Conservation (phyloP, 257 asterid genomes). For the Gentiana dahurica region DNA sequence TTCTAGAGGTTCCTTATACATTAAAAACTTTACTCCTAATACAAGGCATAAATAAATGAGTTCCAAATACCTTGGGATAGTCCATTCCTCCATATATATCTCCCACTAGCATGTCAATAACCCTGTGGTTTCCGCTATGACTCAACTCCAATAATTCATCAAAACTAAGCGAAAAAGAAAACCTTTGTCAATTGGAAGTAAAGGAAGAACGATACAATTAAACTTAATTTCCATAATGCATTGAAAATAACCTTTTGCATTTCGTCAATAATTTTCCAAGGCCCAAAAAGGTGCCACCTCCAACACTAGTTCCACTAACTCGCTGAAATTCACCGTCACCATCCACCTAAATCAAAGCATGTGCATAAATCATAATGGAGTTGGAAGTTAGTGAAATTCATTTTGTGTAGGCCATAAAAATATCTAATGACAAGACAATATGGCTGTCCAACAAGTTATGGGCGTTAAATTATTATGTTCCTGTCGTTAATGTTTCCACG, state of each 20-base stretch:
- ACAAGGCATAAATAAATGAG: too few relatives aligned
- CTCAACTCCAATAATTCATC: constrained; percentile 87
- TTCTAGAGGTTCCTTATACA: too few relatives aligned
- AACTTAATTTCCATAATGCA: not conserved
- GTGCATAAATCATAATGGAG: not conserved
- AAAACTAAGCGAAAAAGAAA: constrained; percentile 36
- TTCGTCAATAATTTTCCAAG: constrained; percentile 87
- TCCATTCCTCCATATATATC: constrained; percentile 86
- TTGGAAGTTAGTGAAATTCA: not conserved
- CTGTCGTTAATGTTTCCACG: too few relatives aligned
- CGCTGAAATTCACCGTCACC: constrained; percentile 69
- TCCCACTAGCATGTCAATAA: constrained; percentile 94
- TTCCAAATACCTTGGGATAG: constrained; percentile 52
- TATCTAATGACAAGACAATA: too few relatives aligned
- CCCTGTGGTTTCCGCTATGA: constrained; percentile 74
- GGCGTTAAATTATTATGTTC: too few relatives aligned
- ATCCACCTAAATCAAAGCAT: constrained; percentile 46
- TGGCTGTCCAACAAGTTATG: too few relatives aligned
- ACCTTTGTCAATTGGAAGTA: constrained; percentile 2
- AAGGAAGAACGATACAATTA: constrained; percentile 2
- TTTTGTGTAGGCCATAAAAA: too few relatives aligned
- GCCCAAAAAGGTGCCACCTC: constrained; percentile 99
- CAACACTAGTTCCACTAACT: constrained; percentile 95
- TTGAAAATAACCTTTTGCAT: constrained; percentile 64
- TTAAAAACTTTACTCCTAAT: too few relatives aligned